Evolutionary conservation across 2,329 filamentous ascomycete species (phyloP), one percentile per base, ranked within the genome.

Genomic region (Ophiocordyceps camponoti-leonardi): DNA sequence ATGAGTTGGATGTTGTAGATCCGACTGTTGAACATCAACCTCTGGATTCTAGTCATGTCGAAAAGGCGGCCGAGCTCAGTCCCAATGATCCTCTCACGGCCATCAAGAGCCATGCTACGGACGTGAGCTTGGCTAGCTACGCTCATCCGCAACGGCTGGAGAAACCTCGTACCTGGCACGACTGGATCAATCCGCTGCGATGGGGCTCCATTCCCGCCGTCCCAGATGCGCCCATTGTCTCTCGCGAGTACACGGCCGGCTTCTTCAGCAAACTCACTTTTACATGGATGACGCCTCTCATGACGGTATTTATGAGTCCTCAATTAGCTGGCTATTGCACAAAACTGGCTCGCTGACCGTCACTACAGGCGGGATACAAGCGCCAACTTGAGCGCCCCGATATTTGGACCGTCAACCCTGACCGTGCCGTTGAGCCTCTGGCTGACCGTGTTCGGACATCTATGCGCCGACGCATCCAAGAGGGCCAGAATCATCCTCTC

Each of bases 271-370:
- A 71, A 47, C 60, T 94, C 20, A 82, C 81, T 4, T 96, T 94
- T 58, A 77, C 86, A 59, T 96, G 90, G 90, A 90, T 95, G 72
- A 78, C 79, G 1, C 81, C 86, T 1, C 58, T 96, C 46, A 96
- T 96, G 88, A 71, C 65, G 50, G 81, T 82, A 61, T 65, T 75
- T 67, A 22, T 43, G 35, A 19, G n/a, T 6, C 44, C 26, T 8
- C n/a, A 39, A 39, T 3, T 39, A 8, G 18, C 7, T 19, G 35
- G 18, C 18, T 4, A 39, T 7, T 10, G 2, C 26, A 8, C 6
- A 28, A 28, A 4, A 8, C 4, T 28, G 26, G 26, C 6, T 10
- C 26, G 26, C 26, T 28, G 26, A 28, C 26, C 10, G 2, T 8
- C 6, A 10, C 16, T 39, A 7, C 18, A 86, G 79, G 75, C 79